Evolutionary conservation across 1,284 basidiomycete genomes (phyloP).

Genomic region (Pyrrhoderma lamaoense): DNA sequence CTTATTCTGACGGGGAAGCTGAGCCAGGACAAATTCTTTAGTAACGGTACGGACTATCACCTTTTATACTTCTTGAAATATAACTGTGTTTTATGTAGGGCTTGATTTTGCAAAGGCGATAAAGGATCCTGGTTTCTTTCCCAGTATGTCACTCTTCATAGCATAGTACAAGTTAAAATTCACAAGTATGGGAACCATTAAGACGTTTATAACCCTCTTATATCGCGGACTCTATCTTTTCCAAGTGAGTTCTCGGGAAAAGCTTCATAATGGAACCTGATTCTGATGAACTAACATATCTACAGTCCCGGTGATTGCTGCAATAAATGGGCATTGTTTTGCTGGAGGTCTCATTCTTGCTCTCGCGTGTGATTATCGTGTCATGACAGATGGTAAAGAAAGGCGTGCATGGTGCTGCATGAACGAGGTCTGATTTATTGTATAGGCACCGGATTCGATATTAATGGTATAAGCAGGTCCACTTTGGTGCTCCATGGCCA

Average conservation of each 20-base stretch:
- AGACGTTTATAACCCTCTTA: constrained; percentile 52
- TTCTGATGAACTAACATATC: constrained; percentile 7
- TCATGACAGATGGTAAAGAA: constrained; percentile 78
- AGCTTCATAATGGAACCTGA: not conserved
- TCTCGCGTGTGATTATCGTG: constrained; percentile 81
- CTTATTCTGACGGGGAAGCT: constrained; percentile 71
- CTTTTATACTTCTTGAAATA: too few species aligned
- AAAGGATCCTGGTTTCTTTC: constrained; percentile 68
- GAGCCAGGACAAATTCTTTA: constrained; percentile 82
- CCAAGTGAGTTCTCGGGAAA: constrained; percentile 48
- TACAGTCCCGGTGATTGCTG: constrained; percentile 75
- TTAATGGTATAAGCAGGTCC: too few species aligned
- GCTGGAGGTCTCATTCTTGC: constrained; percentile 81
- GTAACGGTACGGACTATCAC: constrained; percentile 51
- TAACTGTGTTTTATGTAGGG: constrained; percentile 33
- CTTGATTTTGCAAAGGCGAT: constrained; percentile 64
- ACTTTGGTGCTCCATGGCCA: constrained; percentile 78
- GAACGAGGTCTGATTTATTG: constrained; percentile 82
- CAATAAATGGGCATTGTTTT: constrained; percentile 89
- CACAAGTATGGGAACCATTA: constrained; percentile 10
- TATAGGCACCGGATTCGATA: not conserved
- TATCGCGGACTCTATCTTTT: constrained; percentile 53
- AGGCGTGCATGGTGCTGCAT: constrained; percentile 82
- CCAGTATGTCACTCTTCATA: constrained; percentile 35
- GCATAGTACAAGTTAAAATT: not conserved